Conservation (phyloP, 495 filamentous ascomycete species). For the Thozetella sp. region DNA sequence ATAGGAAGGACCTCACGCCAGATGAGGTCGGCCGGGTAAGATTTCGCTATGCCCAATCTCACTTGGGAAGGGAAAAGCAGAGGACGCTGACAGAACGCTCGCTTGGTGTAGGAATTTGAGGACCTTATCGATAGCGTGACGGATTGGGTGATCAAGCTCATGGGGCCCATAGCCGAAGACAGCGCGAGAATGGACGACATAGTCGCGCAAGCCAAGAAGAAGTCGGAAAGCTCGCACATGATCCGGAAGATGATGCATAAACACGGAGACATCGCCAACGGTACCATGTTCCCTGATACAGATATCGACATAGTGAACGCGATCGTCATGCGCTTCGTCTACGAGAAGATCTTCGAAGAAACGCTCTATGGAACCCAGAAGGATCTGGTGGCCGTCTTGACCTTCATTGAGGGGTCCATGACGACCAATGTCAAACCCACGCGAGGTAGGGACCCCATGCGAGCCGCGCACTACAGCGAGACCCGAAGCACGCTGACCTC, state of each 20-base stretch:
- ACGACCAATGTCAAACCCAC: slow-evolving; percentile 22
- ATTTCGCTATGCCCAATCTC: too few species aligned
- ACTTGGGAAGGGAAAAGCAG: too few species aligned
- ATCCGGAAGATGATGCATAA: slow-evolving; percentile 13
- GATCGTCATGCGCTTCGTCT: slow-evolving; percentile 28
- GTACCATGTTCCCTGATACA: slow-evolving; percentile 22
- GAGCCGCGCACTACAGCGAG: not conserved
- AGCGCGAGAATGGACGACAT: slow-evolving; percentile 13
- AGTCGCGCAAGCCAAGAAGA: slow-evolving; percentile 8
- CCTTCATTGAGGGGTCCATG: slow-evolving; percentile 20
- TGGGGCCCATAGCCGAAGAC: slow-evolving; percentile 20
- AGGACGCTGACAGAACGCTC: not conserved
- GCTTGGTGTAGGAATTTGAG: slow-evolving; percentile 20
- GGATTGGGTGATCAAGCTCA: slow-evolving; percentile 23
- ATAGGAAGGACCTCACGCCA: slow-evolving; percentile 22
- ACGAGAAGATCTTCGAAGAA: slow-evolving; percentile 27
- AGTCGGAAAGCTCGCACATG: slow-evolving; percentile 4
- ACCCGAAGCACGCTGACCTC: slow-evolving; percentile 3
- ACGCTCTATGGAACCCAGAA: slow-evolving; percentile 15
- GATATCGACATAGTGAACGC: slow-evolving; percentile 32
- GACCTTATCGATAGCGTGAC: slow-evolving; percentile 19
- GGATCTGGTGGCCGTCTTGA: slow-evolving; percentile 10
- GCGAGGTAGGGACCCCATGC: slow-evolving; percentile 15
- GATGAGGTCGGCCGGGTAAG: slow-evolving; percentile 24
- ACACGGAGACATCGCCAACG: slow-evolving; percentile 16